Evolutionary conservation across 345 rosid genomes (phyloP), one percentile per base, ranked within the genome.

Genomic region (sweet orange (Citrus sinensis)): DNA sequence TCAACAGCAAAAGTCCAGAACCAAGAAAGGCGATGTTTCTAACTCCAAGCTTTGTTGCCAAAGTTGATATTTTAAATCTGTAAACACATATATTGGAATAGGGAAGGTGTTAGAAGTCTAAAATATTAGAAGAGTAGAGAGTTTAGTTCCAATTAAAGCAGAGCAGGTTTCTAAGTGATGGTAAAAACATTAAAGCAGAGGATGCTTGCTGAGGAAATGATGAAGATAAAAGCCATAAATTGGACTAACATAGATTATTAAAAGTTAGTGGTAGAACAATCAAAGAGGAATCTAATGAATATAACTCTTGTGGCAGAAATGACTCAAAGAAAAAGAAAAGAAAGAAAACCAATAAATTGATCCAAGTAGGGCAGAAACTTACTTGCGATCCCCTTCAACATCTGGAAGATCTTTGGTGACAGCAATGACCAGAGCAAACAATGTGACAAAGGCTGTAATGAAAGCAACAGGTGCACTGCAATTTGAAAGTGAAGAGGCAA

Each of bases 381-480:
- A 95, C 99, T 92, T 93, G 84, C 94, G 95, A 89, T 93, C 99
- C 61, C 99, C 99, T 80, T 95, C 99, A 35, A 93, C 96, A 80
- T 93, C 97, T 49, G 98, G 96, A 80, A 95, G 97, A 87, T 95
- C 99, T 82, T 92, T 92, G 55, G 99, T 93, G 80, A 95, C 91
- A 78, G 98, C 99, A 78, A 95, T 93, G 76, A 95, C 99, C 75
- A 92, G 83, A 0, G 99, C 99, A 78, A 95, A 95, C 81, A 95
- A 70, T 56, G 98, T 91, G 67, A 93, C 98, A 78, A 95, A 95
- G 70, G 90, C 88, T 56, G 98, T 93, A 84, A 95, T 95, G 87
- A 95, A 95, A 82, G 98, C 97, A 85, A 93, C 99, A 17, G 97
- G 98, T 29, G 92, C 90, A 83, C 99, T 95, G 93, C 89, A 88